Evolutionary conservation across 805 yeast genomes (phyloP).

Genomic region (Lachancea kluyveri): DNA sequence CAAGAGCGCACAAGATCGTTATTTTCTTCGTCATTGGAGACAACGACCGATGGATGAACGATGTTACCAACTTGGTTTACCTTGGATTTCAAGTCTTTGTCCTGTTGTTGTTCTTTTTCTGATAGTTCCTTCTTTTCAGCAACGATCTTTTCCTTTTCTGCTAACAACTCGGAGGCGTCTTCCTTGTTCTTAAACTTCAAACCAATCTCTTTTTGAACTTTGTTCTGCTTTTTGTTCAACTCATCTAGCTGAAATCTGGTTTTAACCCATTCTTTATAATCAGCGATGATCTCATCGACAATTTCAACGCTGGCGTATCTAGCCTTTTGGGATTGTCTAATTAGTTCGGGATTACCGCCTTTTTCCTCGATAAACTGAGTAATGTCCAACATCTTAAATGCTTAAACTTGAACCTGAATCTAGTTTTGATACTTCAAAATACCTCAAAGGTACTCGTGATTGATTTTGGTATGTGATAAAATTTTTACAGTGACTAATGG

Average conservation of each 20-base stretch:
- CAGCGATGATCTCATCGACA: slow-evolving; percentile 90
- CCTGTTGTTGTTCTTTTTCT: slow-evolving; percentile 73
- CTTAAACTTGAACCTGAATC: not conserved
- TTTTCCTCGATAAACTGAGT: slow-evolving; percentile 88
- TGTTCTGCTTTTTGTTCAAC: slow-evolving; percentile 80
- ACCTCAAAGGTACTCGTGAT: too few relatives aligned
- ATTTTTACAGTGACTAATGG: too few relatives aligned
- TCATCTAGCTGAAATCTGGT: slow-evolving; percentile 87
- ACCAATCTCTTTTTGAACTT: slow-evolving; percentile 90
- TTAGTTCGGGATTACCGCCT: slow-evolving; percentile 91
- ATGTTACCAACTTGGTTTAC: slow-evolving; percentile 90
- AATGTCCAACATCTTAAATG: slow-evolving; percentile 73
- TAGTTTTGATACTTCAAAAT: too few relatives aligned
- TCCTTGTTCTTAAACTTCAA: slow-evolving; percentile 89
- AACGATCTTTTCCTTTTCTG: slow-evolving; percentile 70
- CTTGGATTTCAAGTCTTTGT: slow-evolving; percentile 64
- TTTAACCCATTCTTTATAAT: slow-evolving; percentile 89
- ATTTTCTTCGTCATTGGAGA: slow-evolving; percentile 82
- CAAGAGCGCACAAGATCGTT: slow-evolving; percentile 83
- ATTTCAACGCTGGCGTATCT: slow-evolving; percentile 93
- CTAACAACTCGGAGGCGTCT: slow-evolving; percentile 80
- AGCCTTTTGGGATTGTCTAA: slow-evolving; percentile 83
- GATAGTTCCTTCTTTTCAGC: slow-evolving; percentile 62
- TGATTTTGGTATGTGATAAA: too few relatives aligned
- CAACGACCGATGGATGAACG: slow-evolving; percentile 87